Percentiles rank a stretch among this genome's conserved stretches.
These are phyloP conservation scores for Acacia crassicarpa DNA, from an alignment of 306 rosid genomes.

Conservation along the genomic window DNA sequence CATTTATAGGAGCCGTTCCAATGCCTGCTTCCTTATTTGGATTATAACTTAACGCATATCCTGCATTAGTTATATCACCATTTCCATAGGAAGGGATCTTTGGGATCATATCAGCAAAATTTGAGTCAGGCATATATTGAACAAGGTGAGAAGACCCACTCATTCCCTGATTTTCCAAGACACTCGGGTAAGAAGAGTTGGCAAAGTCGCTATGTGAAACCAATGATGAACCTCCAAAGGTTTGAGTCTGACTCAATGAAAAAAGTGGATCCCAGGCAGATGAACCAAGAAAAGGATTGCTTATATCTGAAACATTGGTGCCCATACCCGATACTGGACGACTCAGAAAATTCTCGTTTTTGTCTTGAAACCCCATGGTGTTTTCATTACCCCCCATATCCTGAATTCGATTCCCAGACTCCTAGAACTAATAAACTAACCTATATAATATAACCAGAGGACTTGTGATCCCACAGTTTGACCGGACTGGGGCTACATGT, in stretches of 20 bases:
- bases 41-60: slow-evolving; percentile 54
- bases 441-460: slow-evolving; percentile 30
- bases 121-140: slow-evolving; percentile 77
- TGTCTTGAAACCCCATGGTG: slow-evolving; percentile 66
- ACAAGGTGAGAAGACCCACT: slow-evolving; percentile 62
- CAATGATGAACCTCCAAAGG: slow-evolving; percentile 73
- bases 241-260: slow-evolving; percentile 69
- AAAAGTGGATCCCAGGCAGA: slow-evolving; percentile 93
- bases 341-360: slow-evolving; percentile 53
- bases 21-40: slow-evolving; percentile 46
- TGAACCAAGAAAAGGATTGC: slow-evolving; percentile 67
- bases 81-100: slow-evolving; percentile 71
- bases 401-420: slow-evolving; percentile 37
- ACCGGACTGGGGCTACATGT: slow-evolving; percentile 34
- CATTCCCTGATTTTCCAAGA: slow-evolving; percentile 67
- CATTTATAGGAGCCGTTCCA: slow-evolving; percentile 44
- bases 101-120: slow-evolving; percentile 59
- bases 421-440: slow-evolving; percentile 30
- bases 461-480: slow-evolving; percentile 41
- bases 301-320: slow-evolving; percentile 57
- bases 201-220: slow-evolving; percentile 63
- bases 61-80: slow-evolving; percentile 51
- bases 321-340: slow-evolving; percentile 60
- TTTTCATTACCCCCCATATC: slow-evolving; percentile 76
- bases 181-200: slow-evolving; percentile 56